Percentiles rank a stretch among this genome's conserved stretches.
These are phyloP conservation scores for Trebouxia sp. DNA, from an alignment of 139 green algal genomes.

Conservation along the genomic window DNA sequence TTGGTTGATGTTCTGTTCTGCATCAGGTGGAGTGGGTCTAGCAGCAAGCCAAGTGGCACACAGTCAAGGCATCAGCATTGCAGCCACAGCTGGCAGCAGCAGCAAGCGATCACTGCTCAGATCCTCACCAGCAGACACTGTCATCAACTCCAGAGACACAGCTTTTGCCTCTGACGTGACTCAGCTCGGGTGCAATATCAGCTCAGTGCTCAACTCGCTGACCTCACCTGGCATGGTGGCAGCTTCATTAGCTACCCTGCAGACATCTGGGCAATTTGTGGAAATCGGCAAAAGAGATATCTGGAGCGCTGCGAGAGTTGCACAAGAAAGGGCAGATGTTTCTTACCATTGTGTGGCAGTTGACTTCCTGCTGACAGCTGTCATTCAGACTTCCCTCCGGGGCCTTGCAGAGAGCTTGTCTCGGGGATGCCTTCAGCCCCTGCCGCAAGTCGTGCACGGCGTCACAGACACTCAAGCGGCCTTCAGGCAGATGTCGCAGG, in stretches of 20 bases:
- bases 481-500: conserved; percentile 36
- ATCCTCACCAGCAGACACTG: neutral
- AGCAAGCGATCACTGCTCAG: conserved; percentile 27
- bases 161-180: neutral
- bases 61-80: neutral
- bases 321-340: conserved; percentile 75
- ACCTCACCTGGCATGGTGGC: conserved; percentile 84
- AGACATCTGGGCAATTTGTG: conserved; percentile 62
- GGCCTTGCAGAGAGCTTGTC: conserved; percentile 7
- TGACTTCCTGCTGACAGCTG: conserved; percentile 77
- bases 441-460: neutral
- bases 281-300: conserved; percentile 92
- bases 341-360: conserved; percentile 75
- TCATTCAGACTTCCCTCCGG: conserved; percentile 50
- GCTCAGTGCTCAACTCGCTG: conserved; percentile 76
- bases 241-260: conserved; percentile 66
- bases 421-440: conserved; percentile 5
- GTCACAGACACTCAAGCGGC: conserved; percentile 37
- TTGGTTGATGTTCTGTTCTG: too few species aligned
- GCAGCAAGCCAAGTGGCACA: conserved; percentile 13
- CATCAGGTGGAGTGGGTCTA: conserved; percentile 31
- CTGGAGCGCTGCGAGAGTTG: conserved; percentile 59
- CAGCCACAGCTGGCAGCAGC: conserved; percentile 29
- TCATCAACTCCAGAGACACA: conserved; percentile 13
- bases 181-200: neutral